Base-by-base conservation (phyloP, 805 yeast species). In the Candida nitratophila region DNA sequence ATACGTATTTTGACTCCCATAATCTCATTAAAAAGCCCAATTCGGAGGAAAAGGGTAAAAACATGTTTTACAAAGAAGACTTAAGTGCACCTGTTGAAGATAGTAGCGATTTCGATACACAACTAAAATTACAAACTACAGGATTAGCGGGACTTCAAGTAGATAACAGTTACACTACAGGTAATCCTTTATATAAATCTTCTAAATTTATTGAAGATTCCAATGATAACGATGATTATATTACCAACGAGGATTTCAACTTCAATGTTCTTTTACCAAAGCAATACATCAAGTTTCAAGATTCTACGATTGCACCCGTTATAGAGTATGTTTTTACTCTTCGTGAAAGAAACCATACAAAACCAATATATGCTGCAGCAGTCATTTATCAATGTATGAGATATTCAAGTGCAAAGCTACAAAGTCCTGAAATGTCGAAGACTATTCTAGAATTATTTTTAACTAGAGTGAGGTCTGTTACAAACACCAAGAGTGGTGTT, bases 311-410 rank as follows among this genome's bases (percentile, higher is more conserved):
- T n/a, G 71, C 79, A 2, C 55, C 61, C 10, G 60, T 76, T 19
- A 64, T 77, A 38, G 74, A 77, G 47, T 76, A 68, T 48, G 64
- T 75, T 19, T 74, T 76, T 46, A 52, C 56, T 15, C 55, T 77
- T 36, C 70, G 77, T 50, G 71, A 68, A 21, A 61, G 63, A 32
- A 58, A 66, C 34, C 78, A 73, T 45, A 76, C 73, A 46, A 70
- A 71, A 39, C 63, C 82, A 5, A 68, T 73, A 29, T 64, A 78
- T 21, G 88, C 91, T 0, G 89, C 93, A 0, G 79, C 86, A 1
- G 70, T 83, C 6, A 63, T 83, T 0, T 85, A 73, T 52, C 91
- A 84, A 58, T 73, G 85, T 55, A 59, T 83, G n/a, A 65, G 91
- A 51, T 85, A 80, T 54, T 78, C 88, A 1, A 81, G 78, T 50